Conservation (phyloP, 1,139 yeast genomes). For the Yamadazyma spencermartinsiae region DNA sequence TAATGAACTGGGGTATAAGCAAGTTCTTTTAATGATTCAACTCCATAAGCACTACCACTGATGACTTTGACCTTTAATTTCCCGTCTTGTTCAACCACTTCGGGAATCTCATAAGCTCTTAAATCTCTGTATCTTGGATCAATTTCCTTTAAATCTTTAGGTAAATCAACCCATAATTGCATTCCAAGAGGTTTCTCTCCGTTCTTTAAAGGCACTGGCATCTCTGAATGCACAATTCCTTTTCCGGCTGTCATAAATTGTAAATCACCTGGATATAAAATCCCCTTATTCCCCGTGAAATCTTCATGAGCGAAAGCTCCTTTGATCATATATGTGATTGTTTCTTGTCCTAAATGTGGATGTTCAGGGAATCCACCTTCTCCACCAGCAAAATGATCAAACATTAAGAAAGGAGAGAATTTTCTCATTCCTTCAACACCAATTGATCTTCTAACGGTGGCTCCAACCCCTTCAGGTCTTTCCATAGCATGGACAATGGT, state of each 20-base stretch:
- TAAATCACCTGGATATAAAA: constrained; percentile 79
- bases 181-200: constrained; percentile 66
- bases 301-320: constrained; percentile 91
- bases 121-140: constrained; percentile 84
- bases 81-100: constrained; percentile 61
- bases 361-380: constrained; percentile 89
- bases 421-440: constrained; percentile 68
- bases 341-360: constrained; percentile 91
- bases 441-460: constrained; percentile 77
- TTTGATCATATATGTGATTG: constrained; percentile 70
- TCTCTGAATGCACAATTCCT: constrained; percentile 84
- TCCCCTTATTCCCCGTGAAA: constrained; percentile 81
- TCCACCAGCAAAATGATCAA: constrained; percentile 67
- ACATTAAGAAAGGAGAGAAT: constrained; percentile 80
- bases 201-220: constrained; percentile 68
- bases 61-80: constrained; percentile 71
- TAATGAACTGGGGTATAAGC: constrained; percentile 85
- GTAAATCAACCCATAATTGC: constrained; percentile 93
- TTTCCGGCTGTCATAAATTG: constrained; percentile 96
- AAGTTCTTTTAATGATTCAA: constrained; percentile 68
- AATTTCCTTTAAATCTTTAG: constrained; percentile 63
- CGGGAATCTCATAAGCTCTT: constrained; percentile 69
- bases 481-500: constrained; percentile 66
- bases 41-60: constrained; percentile 76
- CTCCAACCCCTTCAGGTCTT: constrained; percentile 88